Conservation (phyloP, 129 eudicot species). For the Artemisia tridentata region DNA sequence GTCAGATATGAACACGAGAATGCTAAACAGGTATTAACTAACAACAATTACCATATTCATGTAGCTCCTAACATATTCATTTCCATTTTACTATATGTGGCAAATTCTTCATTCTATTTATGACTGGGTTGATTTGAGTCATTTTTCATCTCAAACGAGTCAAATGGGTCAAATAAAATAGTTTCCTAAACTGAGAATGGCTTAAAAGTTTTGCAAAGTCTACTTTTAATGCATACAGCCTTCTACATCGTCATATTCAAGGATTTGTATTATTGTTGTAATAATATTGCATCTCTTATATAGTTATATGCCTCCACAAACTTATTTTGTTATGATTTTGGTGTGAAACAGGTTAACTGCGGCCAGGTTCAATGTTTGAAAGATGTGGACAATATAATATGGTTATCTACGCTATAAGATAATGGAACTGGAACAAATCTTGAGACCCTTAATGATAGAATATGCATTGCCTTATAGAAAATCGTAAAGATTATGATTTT, state of each 20-base stretch:
- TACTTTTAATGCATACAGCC: too few species aligned
- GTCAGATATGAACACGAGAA: constrained; percentile 15
- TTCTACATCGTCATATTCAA: too few species aligned
- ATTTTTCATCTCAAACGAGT: too few species aligned
- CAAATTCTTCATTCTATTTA: too few species aligned
- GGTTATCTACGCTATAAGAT: neutral
- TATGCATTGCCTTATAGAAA: neutral
- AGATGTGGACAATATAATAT: constrained; percentile 9
- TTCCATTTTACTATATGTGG: neutral
- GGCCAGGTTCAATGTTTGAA: constrained; percentile 13
- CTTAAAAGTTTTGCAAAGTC: too few species aligned
- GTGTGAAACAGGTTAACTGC: constrained; percentile 20
- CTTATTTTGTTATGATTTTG: neutral
- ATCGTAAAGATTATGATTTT: constrained; percentile 13
- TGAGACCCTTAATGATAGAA: constrained; percentile 14
- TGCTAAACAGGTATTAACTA: constrained; percentile 25
- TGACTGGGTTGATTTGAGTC: too few species aligned
- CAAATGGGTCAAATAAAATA: too few species aligned
- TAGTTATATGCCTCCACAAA: neutral
- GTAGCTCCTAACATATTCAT: neutral
- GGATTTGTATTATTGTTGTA: too few species aligned
- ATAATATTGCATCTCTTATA: neutral
- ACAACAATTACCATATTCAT: constrained; percentile 10
- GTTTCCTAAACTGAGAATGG: too few species aligned
- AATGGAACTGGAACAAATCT: neutral